phyloP scores from a whole-genome alignment of 2,329 filamentous ascomycete species.

The Pseudogymnoascus sp. region DNA sequence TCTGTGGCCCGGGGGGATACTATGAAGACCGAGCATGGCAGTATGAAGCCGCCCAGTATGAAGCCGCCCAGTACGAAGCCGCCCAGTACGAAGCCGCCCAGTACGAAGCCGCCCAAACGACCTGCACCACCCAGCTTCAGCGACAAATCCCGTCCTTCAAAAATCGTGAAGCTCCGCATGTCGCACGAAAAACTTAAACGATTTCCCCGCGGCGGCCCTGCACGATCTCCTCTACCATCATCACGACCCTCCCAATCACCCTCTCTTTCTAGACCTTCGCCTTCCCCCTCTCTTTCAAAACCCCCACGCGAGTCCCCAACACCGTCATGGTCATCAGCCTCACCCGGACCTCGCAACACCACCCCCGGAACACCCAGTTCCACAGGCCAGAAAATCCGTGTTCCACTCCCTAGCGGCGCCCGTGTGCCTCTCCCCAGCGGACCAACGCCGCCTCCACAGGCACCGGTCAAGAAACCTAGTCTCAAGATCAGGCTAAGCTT shows the following conservation, averaged over 20 bases:
- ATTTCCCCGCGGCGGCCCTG: neutral
- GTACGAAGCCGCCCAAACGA: slow-evolving; percentile 24
- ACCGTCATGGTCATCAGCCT: neutral
- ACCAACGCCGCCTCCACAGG: neutral
- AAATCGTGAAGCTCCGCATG: slow-evolving; percentile 14
- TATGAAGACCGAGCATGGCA: slow-evolving; percentile 9
- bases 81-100: neutral
- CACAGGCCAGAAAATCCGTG: neutral
- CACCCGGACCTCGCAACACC: slow-evolving; percentile 7
- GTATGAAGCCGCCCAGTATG: slow-evolving; percentile 20
- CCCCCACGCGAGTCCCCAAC: neutral
- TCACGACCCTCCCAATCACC: slow-evolving; percentile 5
- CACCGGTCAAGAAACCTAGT: slow-evolving; percentile 9
- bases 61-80: too few relatives aligned
- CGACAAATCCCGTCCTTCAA: slow-evolving; percentile 8
- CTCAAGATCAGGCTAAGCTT: slow-evolving; percentile 10
- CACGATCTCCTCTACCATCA: slow-evolving; percentile 6
- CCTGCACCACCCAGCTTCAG: slow-evolving; percentile 17
- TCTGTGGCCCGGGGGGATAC: neutral
- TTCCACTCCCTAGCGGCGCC: neutral
- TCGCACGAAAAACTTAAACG: neutral
- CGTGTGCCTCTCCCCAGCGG: slow-evolving; percentile 13
- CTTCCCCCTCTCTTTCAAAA: slow-evolving; percentile 1
- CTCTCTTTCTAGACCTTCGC: neutral
- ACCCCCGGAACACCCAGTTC: neutral